Evolutionary conservation across 2,329 filamentous ascomycete species (phyloP).

Genomic region (Ophiostoma sp.): DNA sequence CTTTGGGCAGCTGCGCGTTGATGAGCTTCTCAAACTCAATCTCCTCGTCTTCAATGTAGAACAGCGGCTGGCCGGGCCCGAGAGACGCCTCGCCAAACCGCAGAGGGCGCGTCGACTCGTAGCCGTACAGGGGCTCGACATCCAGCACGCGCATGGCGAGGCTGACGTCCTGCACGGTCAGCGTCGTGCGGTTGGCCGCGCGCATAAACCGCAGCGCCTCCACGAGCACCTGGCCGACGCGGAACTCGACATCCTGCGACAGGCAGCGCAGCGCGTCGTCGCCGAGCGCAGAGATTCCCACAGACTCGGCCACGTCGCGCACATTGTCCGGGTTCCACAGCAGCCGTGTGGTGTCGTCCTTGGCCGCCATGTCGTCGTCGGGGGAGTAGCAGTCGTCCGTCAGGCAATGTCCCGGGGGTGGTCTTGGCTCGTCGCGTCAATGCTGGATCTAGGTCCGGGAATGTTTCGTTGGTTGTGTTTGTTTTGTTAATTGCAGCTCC

Average conservation of each 20-base stretch:
- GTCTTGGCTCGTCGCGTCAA: background rate
- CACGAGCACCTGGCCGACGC: slow-evolving; percentile 85
- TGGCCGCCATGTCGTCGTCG: slow-evolving; percentile 18
- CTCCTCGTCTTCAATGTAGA: slow-evolving; percentile 97
- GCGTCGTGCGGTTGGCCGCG: slow-evolving; percentile 74
- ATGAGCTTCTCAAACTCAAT: slow-evolving; percentile 98
- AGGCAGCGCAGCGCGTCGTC: slow-evolving; percentile 85
- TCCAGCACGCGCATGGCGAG: slow-evolving; percentile 81
- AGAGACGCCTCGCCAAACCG: slow-evolving; percentile 91
- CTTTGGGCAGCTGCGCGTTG: slow-evolving; percentile 90
- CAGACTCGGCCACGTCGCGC: slow-evolving; percentile 90
- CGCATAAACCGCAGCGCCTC: slow-evolving; percentile 97
- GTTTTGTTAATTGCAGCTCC: background rate
- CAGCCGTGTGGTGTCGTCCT: slow-evolving; percentile 34
- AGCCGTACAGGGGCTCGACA: slow-evolving; percentile 92
- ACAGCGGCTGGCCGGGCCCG: slow-evolving; percentile 87
- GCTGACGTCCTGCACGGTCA: slow-evolving; percentile 84
- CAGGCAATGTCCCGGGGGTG: background rate
- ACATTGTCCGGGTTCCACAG: slow-evolving; percentile 98
- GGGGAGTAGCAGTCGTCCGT: background rate
- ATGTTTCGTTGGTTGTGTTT: background rate
- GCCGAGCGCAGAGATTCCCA: slow-evolving; percentile 74
- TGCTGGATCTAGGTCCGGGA: background rate
- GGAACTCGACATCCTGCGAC: slow-evolving; percentile 91
- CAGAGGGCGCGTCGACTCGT: slow-evolving; percentile 84